Evolutionary conservation across 2,329 filamentous ascomycete genomes (phyloP), one percentile per base, ranked within the genome.

Genomic region (Beauveria varroae): DNA sequence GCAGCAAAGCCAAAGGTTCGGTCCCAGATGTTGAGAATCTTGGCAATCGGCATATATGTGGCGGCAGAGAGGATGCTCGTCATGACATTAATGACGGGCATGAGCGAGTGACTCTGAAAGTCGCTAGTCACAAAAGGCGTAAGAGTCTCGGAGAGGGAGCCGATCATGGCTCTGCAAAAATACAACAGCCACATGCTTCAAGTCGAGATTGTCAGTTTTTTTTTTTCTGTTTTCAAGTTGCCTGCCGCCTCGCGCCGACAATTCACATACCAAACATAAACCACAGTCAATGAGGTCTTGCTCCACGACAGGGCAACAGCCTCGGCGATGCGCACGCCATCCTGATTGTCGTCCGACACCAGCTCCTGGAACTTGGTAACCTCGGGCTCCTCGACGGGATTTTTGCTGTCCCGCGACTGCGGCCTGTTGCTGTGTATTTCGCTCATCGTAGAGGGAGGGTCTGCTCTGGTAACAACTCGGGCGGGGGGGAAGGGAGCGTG

Each of bases 21-120:
- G 37, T 74, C 75, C 63, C 71, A 76, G 16, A 75, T 67, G 63
- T 77, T 74, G 34, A 74, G 68, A 12, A 76, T 67, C 61, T 76
- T 76, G 22, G 75, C 75, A 63, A 75, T 71, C 9, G 69, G 66
- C 22, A 71, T 66, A 60, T 71, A 69, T 47, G 51, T 65, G 66
- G 56, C 63, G 62, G 54, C 58, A 2, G 58, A 47, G 50, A 72
- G 66, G 61, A 71, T 72, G 64, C 69, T 75, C 30, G 75, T 71
- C 7, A 83, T 72, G 53, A 82, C 78, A 43, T 73, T 73, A 52
- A 60, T 54, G 40, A 60, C 58, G 43, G 58, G 58, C 58, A 60
- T 60, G n/a, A 61, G 51, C 22, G 60, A 56, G 34, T 61, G 54
- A n/a, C 52, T 56, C 26, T 56, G 47, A 24, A 61, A 57, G 10